Conservation (phyloP, 495 filamentous ascomycete genomes). For the Neurospora sp. region DNA sequence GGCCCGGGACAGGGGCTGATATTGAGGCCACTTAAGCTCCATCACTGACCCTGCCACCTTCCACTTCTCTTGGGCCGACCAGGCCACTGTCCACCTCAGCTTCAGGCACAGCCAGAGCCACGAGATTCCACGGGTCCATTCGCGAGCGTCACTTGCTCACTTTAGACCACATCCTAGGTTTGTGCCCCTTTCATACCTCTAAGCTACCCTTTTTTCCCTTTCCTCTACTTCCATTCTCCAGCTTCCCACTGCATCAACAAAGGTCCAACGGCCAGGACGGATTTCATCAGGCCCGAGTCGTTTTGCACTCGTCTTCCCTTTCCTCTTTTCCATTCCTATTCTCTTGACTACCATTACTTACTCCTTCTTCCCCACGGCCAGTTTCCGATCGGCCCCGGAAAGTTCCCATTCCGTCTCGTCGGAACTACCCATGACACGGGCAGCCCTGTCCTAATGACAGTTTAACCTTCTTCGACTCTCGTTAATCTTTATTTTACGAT, state of each 20-base stretch:
- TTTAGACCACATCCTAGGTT: background rate
- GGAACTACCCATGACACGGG: slow-evolving; percentile 17
- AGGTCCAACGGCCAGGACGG: background rate
- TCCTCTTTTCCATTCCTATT: background rate
- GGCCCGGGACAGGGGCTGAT: background rate
- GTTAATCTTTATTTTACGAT: slow-evolving; percentile 24
- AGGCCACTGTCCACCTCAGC: background rate
- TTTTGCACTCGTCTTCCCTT: background rate
- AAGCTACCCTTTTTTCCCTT: background rate
- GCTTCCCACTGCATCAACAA: background rate
- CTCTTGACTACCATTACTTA: background rate
- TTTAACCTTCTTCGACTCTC: slow-evolving; percentile 37
- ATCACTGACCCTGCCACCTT: background rate
- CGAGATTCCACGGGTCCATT: background rate
- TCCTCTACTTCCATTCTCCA: background rate
- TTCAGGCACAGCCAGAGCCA: background rate
- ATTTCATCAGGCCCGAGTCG: background rate
- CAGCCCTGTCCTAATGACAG: slow-evolving; percentile 30
- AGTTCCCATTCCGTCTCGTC: slow-evolving; percentile 4
- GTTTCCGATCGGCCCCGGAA: slow-evolving; percentile 3
- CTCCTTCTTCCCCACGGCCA: slow-evolving; percentile 6
- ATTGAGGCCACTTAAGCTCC: background rate
- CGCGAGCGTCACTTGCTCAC: background rate
- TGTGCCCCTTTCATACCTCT: background rate
- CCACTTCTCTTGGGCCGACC: background rate